Percentiles rank a stretch among this genome's conserved stretches.
phyloP scores from a whole-genome alignment of 2,329 filamentous ascomycete genomes.

The Beauveria pseudobassiana region DNA sequence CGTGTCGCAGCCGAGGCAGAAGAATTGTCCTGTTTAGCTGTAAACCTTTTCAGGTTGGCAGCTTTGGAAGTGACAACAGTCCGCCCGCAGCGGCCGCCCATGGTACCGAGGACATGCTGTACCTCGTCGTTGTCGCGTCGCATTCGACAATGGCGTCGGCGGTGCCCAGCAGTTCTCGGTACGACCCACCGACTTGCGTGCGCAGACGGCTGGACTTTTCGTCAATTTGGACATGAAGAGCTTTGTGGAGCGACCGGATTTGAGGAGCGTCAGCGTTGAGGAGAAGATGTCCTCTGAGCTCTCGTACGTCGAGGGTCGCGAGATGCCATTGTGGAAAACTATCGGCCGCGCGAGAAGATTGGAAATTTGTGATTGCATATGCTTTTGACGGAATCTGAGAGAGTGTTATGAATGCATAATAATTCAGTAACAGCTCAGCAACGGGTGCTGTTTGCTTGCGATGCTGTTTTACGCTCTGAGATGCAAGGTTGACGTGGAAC shows the following conservation, averaged over 20 bases:
- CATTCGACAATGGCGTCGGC: constrained; percentile 95
- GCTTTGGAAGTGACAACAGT: constrained; percentile 60
- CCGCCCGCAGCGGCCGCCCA: constrained; percentile 73
- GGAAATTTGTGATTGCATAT: not conserved
- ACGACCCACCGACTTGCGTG: constrained; percentile 59
- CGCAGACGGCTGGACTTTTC: constrained; percentile 56
- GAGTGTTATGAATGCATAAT: not conserved
- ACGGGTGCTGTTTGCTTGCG: not conserved
- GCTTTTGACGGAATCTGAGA: not conserved
- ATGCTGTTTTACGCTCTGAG: not conserved
- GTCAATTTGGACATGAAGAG: constrained; percentile 51
- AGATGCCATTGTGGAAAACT: constrained; percentile 27
- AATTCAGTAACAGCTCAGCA: not conserved
- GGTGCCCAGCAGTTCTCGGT: constrained; percentile 84
- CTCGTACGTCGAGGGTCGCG: constrained; percentile 38
- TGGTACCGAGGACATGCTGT: constrained; percentile 61
- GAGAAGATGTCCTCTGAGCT: constrained; percentile 49
- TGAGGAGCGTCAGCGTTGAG: constrained; percentile 49
- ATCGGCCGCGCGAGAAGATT: not conserved
- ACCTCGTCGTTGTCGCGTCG: constrained; percentile 67
- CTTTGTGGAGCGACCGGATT: constrained; percentile 55
- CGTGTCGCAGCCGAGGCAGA: constrained; percentile 31
- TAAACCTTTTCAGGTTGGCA: constrained; percentile 45
- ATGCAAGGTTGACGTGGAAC: constrained; percentile 4
- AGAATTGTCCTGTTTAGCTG: constrained; percentile 20